A percentile compares a stretch with the other conserved stretches of the same genome.
These are phyloP conservation scores for Xerocomellus dryophilus DNA, from an alignment of 768 basidiomycete species.

Conservation along the genomic window DNA sequence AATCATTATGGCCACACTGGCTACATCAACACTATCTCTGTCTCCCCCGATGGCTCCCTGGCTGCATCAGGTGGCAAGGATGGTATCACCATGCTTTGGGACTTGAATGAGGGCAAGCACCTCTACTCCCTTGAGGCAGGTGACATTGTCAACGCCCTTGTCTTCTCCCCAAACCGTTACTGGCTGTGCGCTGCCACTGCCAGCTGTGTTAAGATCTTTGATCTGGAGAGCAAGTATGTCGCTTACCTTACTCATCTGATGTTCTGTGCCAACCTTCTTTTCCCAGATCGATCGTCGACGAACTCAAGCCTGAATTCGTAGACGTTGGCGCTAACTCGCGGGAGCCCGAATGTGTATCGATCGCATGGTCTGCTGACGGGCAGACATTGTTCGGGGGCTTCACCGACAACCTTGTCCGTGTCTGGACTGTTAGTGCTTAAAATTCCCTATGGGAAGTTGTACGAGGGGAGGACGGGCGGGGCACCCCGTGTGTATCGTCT, in stretches of 20 bases:
- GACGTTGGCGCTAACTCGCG: constrained; percentile 68
- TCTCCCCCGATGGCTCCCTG: constrained; percentile 97
- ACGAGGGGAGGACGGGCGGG: constrained; percentile 11
- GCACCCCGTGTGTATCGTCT: constrained; percentile 24
- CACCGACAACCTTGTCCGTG: constrained; percentile 91
- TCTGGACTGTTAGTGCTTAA: constrained; percentile 77
- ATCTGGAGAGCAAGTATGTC: constrained; percentile 96
- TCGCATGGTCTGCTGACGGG: constrained; percentile 98
- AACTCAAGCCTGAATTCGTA: constrained; percentile 93
- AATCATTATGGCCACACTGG: constrained; percentile 99
- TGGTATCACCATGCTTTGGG: constrained; percentile 99
- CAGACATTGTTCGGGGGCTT: constrained; percentile 97
- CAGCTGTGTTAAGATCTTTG: constrained; percentile 98
- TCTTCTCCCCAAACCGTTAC: constrained; percentile 99
- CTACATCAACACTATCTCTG: constrained; percentile 97
- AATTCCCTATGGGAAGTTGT: constrained; percentile 22
- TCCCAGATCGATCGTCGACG: constrained; percentile 90
- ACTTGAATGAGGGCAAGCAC: constrained; percentile 99
- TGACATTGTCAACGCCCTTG: constrained; percentile 97
- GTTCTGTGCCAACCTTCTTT: neutral
- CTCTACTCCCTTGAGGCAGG: constrained; percentile 99
- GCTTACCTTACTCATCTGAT: neutral
- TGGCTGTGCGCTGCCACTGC: constrained; percentile 99
- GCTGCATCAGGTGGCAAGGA: constrained; percentile 99
- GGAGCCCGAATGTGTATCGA: constrained; percentile 91